phyloP scores from a whole-genome alignment of 805 yeast genomes.

The Scheffersomyces spartinae region DNA sequence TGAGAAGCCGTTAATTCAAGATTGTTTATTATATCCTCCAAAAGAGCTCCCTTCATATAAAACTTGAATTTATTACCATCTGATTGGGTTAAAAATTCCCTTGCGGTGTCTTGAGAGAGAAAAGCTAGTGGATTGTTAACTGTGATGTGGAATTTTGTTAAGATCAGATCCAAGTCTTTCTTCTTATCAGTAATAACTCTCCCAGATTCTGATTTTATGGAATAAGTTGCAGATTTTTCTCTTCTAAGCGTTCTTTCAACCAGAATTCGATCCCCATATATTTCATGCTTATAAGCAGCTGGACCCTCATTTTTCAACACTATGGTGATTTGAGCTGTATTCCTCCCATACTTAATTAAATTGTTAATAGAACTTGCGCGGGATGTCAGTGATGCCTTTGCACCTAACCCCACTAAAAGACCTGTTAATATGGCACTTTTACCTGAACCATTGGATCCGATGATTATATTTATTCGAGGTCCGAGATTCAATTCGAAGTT shows the following conservation, averaged over 20 bases:
- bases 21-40: conserved; percentile 53
- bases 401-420: conserved; percentile 77
- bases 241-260: conserved; percentile 56
- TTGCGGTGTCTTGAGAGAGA: conserved; percentile 87
- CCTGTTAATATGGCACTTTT: conserved; percentile 85
- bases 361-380: conserved; percentile 65
- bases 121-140: conserved; percentile 89
- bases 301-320: conserved; percentile 51
- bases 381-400: conserved; percentile 76
- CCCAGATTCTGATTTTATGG: conserved; percentile 41
- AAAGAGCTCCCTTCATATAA: conserved; percentile 72
- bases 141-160: conserved; percentile 62
- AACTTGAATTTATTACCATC: conserved; percentile 61
- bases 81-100: conserved; percentile 74
- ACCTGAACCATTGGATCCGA: conserved; percentile 88
- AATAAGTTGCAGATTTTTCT: conserved; percentile 45
- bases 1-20: too few relatives aligned
- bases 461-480: conserved; percentile 73
- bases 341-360: conserved; percentile 66
- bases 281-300: conserved; percentile 53
- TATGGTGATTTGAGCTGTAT: conserved; percentile 56
- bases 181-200: conserved; percentile 48
- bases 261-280: conserved; percentile 56
- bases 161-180: conserved; percentile 52
- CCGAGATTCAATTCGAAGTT: conserved; percentile 67